These are phyloP conservation scores for Colletotrichum sojae DNA, from an alignment of 2,329 filamentous ascomycete species.

Conservation along the genomic window DNA sequence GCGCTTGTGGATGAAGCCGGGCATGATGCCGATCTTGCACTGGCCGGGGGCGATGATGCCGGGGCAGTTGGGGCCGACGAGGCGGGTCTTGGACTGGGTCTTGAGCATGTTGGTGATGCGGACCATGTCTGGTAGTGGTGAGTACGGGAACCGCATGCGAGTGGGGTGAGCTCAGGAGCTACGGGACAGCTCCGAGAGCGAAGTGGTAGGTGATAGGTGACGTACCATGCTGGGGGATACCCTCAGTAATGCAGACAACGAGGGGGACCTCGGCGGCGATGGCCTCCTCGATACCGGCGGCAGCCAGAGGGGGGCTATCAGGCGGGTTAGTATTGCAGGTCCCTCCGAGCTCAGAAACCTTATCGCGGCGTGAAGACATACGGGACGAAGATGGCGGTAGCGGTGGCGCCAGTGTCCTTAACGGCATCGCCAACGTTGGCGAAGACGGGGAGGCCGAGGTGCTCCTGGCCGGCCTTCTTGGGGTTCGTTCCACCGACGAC, in stretches of 20 bases:
- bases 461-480: slow-evolving; percentile 94
- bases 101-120: slow-evolving; percentile 98
- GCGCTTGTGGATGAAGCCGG: slow-evolving; percentile 99
- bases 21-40: slow-evolving; percentile 99
- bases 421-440: slow-evolving; percentile 89
- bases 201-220: not conserved
- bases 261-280: slow-evolving; percentile 93
- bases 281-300: slow-evolving; percentile 96
- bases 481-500: slow-evolving; percentile 99
- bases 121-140: slow-evolving; percentile 83
- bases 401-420: slow-evolving; percentile 90
- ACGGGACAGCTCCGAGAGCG: not conserved
- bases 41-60: slow-evolving; percentile 95
- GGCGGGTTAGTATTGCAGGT: slow-evolving; percentile 55
- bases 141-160: slow-evolving; percentile 11
- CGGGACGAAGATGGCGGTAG: slow-evolving; percentile 97
- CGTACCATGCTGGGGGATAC: slow-evolving; percentile 95
- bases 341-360: slow-evolving; percentile 59
- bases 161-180: not conserved
- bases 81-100: slow-evolving; percentile 95
- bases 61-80: slow-evolving; percentile 98
- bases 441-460: slow-evolving; percentile 95
- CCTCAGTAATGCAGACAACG: slow-evolving; percentile 97
- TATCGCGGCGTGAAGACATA: slow-evolving; percentile 67
- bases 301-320: slow-evolving; percentile 88